Percentiles rank a stretch among this genome's conserved stretches.
phyloP scores from a whole-genome alignment of 2,329 filamentous ascomycete species.

The Sclerotinia trifoliorum region DNA sequence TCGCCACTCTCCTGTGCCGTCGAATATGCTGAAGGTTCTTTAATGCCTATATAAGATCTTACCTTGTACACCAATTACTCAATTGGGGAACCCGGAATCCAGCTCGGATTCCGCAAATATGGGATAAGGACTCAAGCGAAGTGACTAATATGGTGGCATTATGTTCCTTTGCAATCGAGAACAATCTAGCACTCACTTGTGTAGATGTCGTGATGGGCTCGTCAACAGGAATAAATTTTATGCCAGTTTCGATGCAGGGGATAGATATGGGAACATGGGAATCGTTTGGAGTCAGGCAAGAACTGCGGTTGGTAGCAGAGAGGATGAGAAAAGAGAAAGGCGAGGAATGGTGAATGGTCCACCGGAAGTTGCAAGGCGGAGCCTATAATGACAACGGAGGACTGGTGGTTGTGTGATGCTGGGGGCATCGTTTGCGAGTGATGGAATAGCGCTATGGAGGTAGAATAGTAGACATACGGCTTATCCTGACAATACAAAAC shows the following conservation, averaged over 20 bases:
- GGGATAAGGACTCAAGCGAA: conserved; percentile 2
- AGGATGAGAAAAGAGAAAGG: conserved; percentile 39
- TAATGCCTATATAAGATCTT: conserved; percentile 54
- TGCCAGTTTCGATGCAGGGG: conserved; percentile 47
- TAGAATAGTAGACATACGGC: background rate
- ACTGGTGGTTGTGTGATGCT: conserved; percentile 11
- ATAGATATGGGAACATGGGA: conserved; percentile 44
- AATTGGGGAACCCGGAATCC: conserved; percentile 44
- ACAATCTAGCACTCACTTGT: conserved; percentile 43
- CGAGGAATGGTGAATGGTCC: background rate
- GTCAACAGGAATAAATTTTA: conserved; percentile 55
- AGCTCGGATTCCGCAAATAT: background rate
- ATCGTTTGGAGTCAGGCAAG: conserved; percentile 38
- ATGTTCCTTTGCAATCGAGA: background rate
- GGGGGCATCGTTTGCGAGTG: background rate
- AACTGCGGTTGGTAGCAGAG: conserved; percentile 50
- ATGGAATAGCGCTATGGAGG: background rate
- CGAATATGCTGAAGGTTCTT: conserved; percentile 53
- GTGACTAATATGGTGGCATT: background rate
- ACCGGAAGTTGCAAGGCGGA: conserved; percentile 38
- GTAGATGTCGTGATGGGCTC: conserved; percentile 53
- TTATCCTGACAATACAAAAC: background rate
- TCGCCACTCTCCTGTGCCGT: conserved; percentile 49
- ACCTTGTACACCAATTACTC: conserved; percentile 52
- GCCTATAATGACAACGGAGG: conserved; percentile 48